Conservation (phyloP, 306 rosid species). For the Geum urbanum region DNA sequence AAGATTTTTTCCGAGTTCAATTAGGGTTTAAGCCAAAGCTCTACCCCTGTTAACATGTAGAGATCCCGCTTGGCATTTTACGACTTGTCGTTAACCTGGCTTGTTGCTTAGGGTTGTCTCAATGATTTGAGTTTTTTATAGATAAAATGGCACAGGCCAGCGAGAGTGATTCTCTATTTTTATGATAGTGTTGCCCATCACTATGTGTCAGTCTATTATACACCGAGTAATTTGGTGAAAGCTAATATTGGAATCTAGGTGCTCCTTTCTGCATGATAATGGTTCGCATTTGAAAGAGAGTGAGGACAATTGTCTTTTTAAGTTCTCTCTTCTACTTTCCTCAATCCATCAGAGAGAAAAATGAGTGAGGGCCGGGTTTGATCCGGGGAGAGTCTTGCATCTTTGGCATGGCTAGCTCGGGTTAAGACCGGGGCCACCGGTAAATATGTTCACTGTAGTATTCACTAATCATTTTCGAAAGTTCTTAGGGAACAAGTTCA, state of each 20-base stretch:
- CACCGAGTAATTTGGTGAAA: background rate
- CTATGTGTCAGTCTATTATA: background rate
- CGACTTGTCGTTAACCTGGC: background rate
- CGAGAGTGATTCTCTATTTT: background rate
- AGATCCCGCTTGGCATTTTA: background rate
- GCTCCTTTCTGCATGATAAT: background rate
- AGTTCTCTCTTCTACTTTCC: too few relatives aligned
- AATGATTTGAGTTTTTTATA: background rate
- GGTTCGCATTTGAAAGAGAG: background rate
- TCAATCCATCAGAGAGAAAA: too few relatives aligned
- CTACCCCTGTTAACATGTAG: background rate
- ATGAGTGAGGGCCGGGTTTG: too few relatives aligned
- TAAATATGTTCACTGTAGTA: too few relatives aligned
- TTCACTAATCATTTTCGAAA: too few relatives aligned
- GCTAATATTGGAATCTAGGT: background rate
- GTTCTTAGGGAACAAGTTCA: too few relatives aligned
- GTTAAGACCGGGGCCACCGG: too few relatives aligned
- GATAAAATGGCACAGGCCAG: background rate
- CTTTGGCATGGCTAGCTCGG: too few relatives aligned
- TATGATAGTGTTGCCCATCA: background rate
- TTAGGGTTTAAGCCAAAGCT: background rate
- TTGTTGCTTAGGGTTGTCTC: background rate
- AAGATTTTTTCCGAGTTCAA: too few relatives aligned
- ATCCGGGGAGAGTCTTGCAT: too few relatives aligned
- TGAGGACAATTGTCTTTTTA: too few relatives aligned